Conservation (phyloP, 495 filamentous ascomycete species). For the Talaromyces liani region DNA sequence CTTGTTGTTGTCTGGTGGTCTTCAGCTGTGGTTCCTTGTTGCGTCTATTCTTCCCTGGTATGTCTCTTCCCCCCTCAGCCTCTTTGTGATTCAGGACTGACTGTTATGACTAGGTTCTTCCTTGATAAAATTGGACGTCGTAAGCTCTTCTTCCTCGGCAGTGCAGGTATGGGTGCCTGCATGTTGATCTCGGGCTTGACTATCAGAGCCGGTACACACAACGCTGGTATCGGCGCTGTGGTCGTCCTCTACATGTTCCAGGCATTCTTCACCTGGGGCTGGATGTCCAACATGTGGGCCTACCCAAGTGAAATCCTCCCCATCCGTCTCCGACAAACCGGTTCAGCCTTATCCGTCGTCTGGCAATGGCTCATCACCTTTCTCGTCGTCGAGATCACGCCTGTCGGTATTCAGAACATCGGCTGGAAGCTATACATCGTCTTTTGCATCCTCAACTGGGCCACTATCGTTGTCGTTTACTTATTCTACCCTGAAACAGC, state of each 20-base stretch:
- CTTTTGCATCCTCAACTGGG: constrained; percentile 10
- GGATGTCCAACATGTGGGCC: constrained; percentile 54
- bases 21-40: constrained; percentile 9
- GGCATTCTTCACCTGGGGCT: constrained; percentile 44
- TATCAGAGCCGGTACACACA: neutral
- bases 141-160: constrained; percentile 44
- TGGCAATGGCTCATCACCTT: constrained; percentile 28
- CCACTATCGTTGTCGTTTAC: constrained; percentile 25
- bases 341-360: constrained; percentile 20
- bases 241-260: constrained; percentile 9
- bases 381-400: constrained; percentile 23
- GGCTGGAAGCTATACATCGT: constrained; percentile 12
- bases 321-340: constrained; percentile 57
- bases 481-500: constrained; percentile 36
- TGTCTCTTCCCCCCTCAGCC: neutral
- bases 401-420: constrained; percentile 18
- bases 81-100: neutral
- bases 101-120: constrained; percentile 27
- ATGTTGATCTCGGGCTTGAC: constrained; percentile 8
- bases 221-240: constrained; percentile 5
- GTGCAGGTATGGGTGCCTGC: constrained; percentile 41
- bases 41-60: constrained; percentile 7
- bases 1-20: constrained; percentile 6
- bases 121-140: constrained; percentile 46
- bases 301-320: constrained; percentile 65